phyloP scores from a whole-genome alignment of 2,329 filamentous ascomycete genomes.

The Penicillium brasilianum region DNA sequence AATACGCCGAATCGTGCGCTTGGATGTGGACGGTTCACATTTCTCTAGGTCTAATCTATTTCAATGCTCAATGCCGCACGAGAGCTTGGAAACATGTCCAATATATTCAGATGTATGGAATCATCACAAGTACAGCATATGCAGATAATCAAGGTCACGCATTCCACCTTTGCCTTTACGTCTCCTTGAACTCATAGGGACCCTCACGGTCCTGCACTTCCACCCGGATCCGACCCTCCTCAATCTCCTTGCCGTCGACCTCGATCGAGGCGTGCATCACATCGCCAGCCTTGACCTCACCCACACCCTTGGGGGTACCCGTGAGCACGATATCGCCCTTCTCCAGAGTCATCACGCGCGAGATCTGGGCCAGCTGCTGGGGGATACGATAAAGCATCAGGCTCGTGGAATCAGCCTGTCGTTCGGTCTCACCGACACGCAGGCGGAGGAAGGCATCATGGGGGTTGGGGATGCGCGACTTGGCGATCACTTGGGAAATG shows the following conservation, averaged over 20 bases:
- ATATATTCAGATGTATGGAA: neutral
- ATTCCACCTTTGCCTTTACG: slow-evolving; percentile 50
- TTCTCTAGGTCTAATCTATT: too few relatives aligned
- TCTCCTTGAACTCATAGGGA: slow-evolving; percentile 77
- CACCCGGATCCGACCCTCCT: slow-evolving; percentile 84
- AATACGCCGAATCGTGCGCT: too few relatives aligned
- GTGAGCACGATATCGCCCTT: slow-evolving; percentile 92
- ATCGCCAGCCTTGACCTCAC: slow-evolving; percentile 82
- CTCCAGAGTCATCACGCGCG: slow-evolving; percentile 90
- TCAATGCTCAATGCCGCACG: neutral
- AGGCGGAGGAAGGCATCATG: slow-evolving; percentile 88
- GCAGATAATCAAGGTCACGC: neutral
- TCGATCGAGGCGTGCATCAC: slow-evolving; percentile 82
- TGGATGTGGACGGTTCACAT: too few relatives aligned
- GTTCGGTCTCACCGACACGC: slow-evolving; percentile 76
- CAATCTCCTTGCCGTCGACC: slow-evolving; percentile 79
- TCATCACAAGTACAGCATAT: neutral
- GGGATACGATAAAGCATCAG: slow-evolving; percentile 95
- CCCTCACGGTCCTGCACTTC: slow-evolving; percentile 78
- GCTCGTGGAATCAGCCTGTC: slow-evolving; percentile 86
- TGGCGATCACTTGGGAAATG: slow-evolving; percentile 79
- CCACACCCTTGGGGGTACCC: slow-evolving; percentile 97
- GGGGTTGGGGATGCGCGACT: slow-evolving; percentile 79
- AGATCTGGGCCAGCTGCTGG: slow-evolving; percentile 85
- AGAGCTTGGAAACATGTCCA: neutral